phyloP scores from a whole-genome alignment of 768 basidiomycete species.

The Rhizopogon roseolus region DNA sequence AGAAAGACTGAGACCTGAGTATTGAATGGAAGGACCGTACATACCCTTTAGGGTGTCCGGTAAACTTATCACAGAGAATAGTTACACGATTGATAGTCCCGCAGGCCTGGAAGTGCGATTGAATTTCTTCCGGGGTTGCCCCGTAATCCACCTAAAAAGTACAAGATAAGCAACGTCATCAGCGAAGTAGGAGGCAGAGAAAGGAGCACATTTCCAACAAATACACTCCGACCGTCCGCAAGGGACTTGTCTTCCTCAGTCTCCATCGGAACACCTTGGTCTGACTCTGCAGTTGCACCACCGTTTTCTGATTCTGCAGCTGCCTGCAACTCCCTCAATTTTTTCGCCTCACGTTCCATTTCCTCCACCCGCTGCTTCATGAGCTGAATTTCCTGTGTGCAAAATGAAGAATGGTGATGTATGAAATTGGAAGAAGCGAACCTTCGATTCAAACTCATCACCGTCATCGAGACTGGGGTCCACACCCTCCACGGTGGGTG shows the following conservation, averaged over 20 bases:
- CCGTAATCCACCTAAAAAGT: conserved; percentile 85
- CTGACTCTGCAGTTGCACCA: conserved; percentile 40
- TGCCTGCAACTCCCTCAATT: conserved; percentile 81
- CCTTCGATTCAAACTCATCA: conserved; percentile 64
- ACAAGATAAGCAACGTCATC: conserved; percentile 7
- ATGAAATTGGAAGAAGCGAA: conserved; percentile 16
- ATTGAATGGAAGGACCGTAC: conserved; percentile 12
- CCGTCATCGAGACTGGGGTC: conserved; percentile 45
- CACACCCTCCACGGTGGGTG: conserved; percentile 26
- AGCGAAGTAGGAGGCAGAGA: conserved; percentile 1
- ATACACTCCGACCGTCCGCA: conserved; percentile 84
- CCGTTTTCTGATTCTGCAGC: conserved; percentile 58
- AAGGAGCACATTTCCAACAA: conserved; percentile 89
- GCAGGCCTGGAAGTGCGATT: conserved; percentile 94
- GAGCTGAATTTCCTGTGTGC: conserved; percentile 72
- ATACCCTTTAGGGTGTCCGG: conserved; percentile 98
- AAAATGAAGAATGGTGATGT: conserved; percentile 12
- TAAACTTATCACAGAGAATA: conserved; percentile 99
- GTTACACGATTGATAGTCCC: conserved; percentile 99
- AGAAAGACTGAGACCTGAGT: conserved; percentile 6
- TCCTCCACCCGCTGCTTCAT: conserved; percentile 93
- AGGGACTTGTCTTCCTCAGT: conserved; percentile 81
- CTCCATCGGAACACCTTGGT: conserved; percentile 52
- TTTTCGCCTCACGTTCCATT: conserved; percentile 89
- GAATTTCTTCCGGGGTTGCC: conserved; percentile 97